A percentile compares a stretch with the other conserved stretches of the same genome.
Evolutionary conservation across 768 basidiomycete genomes (phyloP).

Genomic region (Amanita polypyramis): DNA sequence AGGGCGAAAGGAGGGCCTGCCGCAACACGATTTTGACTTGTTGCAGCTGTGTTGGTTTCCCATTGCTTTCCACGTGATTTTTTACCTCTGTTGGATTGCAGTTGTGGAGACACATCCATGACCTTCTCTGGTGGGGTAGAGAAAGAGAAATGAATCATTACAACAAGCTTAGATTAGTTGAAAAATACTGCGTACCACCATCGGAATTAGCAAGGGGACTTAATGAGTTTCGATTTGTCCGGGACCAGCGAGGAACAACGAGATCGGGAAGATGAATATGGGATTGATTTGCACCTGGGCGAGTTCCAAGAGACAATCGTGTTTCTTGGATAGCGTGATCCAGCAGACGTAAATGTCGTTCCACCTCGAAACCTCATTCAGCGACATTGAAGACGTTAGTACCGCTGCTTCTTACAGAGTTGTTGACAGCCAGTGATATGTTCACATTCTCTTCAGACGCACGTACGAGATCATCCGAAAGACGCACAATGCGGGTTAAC

Average conservation of each 20-base stretch:
- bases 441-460: constrained; percentile 72
- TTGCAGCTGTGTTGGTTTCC: not conserved
- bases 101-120: not conserved
- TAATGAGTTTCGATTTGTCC: constrained; percentile 24
- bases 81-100: not conserved
- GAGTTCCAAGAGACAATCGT: constrained; percentile 25
- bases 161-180: not conserved
- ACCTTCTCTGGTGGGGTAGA: not conserved
- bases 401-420: constrained; percentile 42
- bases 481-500: constrained; percentile 46
- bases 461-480: constrained; percentile 49
- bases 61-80: constrained; percentile 1
- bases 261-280: constrained; percentile 55
- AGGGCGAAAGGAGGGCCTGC: constrained; percentile 3
- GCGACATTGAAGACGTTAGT: not conserved
- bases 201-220: constrained; percentile 4
- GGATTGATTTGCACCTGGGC: constrained; percentile 23
- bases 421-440: constrained; percentile 58
- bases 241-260: constrained; percentile 42
- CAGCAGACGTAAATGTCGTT: constrained; percentile 68
- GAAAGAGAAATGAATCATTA: not conserved
- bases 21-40: not conserved
- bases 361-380: constrained; percentile 37
- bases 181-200: not conserved
- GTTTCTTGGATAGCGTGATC: constrained; percentile 54